Evolutionary conservation across 345 rosid species (phyloP).

Genomic region (Euphorbia peplus): DNA sequence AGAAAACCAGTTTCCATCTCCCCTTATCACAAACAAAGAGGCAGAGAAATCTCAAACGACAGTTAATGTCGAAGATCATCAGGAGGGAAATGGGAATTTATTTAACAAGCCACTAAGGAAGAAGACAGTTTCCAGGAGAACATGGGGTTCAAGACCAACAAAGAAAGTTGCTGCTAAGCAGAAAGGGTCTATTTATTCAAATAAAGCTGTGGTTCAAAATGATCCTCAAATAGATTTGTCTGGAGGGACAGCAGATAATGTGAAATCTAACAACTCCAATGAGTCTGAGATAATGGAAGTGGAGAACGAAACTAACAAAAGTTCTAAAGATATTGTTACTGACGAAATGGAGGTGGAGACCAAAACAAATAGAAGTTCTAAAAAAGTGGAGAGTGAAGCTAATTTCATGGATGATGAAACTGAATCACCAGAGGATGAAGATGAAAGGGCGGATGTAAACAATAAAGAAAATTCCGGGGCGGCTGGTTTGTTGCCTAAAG

Average conservation of each 20-base stretch:
- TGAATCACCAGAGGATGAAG: conserved; percentile 48
- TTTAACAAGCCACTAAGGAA: conserved; percentile 35
- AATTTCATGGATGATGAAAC: conserved; percentile 46
- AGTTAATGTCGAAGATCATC: conserved; percentile 23
- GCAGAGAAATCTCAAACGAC: conserved; percentile 24
- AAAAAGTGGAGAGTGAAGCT: conserved; percentile 13
- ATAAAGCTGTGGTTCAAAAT: conserved; percentile 30
- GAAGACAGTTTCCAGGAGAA: conserved; percentile 50
- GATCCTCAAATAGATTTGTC: conserved; percentile 25
- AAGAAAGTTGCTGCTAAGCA: conserved; percentile 31
- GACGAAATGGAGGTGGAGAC: conserved; percentile 24
- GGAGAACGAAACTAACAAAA: conserved; percentile 16
- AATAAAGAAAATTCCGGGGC: conserved; percentile 27
- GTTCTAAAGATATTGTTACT: conserved; percentile 28
- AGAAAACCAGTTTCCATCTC: conserved; percentile 28
- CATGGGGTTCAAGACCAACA: conserved; percentile 56
- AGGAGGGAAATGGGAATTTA: conserved; percentile 29
- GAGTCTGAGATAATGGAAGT: conserved; percentile 32
- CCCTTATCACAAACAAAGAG: conserved; percentile 24
- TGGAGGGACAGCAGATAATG: conserved; percentile 23
- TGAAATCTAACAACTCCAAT: conserved; percentile 18
- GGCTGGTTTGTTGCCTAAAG: conserved; percentile 15
- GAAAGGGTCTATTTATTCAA: conserved; percentile 61
- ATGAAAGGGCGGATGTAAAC: conserved; percentile 20
- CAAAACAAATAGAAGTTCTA: conserved; percentile 14